Percentiles rank a stretch among this genome's conserved stretches.
Conservation (phyloP, 2,329 filamentous ascomycete genomes). For the Diaporthe sp. region DNA sequence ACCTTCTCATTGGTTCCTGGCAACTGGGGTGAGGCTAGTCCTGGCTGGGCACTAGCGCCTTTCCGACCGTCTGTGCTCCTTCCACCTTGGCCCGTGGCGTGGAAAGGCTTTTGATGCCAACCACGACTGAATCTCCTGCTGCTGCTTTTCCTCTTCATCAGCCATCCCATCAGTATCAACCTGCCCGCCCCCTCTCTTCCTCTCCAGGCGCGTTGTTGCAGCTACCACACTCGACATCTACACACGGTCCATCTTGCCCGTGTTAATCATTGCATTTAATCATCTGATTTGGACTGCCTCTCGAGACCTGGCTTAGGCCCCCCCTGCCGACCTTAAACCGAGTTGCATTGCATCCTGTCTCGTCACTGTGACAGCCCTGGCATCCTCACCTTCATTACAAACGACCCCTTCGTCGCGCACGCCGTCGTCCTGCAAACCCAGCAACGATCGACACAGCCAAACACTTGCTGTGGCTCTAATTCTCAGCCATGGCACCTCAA, state of each 20-base stretch:
- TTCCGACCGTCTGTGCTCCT: constrained; percentile 23
- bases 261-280: constrained; percentile 27
- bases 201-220: constrained; percentile 30
- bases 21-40: constrained; percentile 12
- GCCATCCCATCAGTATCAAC: constrained; percentile 31
- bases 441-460: neutral
- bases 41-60: constrained; percentile 20
- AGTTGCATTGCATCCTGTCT: constrained; percentile 21
- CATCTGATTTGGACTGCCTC: constrained; percentile 5
- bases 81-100: constrained; percentile 37
- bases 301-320: constrained; percentile 10
- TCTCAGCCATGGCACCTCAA: constrained; percentile 72
- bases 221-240: neutral
- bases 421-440: neutral
- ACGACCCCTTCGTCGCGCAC: constrained; percentile 36
- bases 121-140: constrained; percentile 25
- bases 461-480: neutral
- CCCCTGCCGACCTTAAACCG: neutral
- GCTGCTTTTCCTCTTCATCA: constrained; percentile 26
- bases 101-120: constrained; percentile 40
- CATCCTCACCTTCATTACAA: constrained; percentile 39
- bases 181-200: constrained; percentile 1
- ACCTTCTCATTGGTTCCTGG: constrained; percentile 3
- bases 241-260: neutral
- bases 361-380: constrained; percentile 18